A percentile compares a stretch with the other conserved stretches of the same genome.
Conservation (phyloP, 2,329 filamentous ascomycete species). For the Phoma sp. region DNA sequence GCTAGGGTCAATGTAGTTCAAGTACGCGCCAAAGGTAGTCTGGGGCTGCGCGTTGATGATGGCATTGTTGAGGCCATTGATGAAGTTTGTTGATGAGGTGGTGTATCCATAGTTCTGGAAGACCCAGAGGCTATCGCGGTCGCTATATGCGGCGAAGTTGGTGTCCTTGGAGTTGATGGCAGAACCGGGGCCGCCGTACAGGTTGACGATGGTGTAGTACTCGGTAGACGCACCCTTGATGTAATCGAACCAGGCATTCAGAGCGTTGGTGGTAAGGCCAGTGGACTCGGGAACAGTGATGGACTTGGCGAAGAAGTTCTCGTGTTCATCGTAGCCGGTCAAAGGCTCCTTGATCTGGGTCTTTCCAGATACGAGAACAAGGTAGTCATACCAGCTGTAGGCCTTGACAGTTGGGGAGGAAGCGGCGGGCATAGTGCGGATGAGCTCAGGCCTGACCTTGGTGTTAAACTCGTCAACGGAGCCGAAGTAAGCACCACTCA, state of each 20-base stretch:
- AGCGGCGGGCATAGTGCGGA: constrained; percentile 45
- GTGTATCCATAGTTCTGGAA: constrained; percentile 47
- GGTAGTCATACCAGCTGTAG: constrained; percentile 48
- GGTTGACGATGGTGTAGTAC: constrained; percentile 50
- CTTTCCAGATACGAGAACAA: constrained; percentile 52
- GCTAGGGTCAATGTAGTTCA: constrained; percentile 62
- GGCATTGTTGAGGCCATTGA: constrained; percentile 54
- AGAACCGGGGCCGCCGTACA: constrained; percentile 49
- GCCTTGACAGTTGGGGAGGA: constrained; percentile 30
- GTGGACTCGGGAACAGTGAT: constrained; percentile 49
- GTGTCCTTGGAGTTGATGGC: constrained; percentile 46
- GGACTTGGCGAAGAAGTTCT: constrained; percentile 52
- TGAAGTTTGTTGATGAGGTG: constrained; percentile 40
- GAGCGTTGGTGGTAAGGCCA: constrained; percentile 37
- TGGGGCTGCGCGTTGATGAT: constrained; percentile 48
- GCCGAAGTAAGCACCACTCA: constrained; percentile 54
- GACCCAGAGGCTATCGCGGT: constrained; percentile 49
- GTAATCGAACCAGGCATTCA: constrained; percentile 43
- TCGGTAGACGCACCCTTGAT: constrained; percentile 32
- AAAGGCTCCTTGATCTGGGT: constrained; percentile 36
- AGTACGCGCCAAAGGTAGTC: constrained; percentile 58
- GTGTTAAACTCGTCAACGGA: constrained; percentile 46
- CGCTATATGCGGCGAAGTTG: constrained; percentile 45
- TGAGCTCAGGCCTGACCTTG: constrained; percentile 49
- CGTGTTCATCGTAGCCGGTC: constrained; percentile 48